Evolutionary conservation across 106 monocot genomes (phyloP).

Genomic region (Gastrodia elata): DNA sequence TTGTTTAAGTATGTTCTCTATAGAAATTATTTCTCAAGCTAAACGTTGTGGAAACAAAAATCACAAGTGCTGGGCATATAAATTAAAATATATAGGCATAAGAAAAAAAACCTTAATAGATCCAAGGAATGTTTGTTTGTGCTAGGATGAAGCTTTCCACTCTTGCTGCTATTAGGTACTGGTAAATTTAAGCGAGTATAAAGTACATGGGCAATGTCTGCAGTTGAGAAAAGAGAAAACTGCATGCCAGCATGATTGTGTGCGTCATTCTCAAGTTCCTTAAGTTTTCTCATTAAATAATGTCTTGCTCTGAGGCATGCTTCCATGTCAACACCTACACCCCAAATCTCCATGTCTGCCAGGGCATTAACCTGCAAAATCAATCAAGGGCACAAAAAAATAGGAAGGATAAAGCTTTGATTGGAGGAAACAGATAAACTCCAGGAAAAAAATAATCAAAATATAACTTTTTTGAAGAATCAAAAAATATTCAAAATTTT

Average conservation of each 20-base stretch:
- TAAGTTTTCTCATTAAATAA: constrained; percentile 63
- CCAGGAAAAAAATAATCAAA: not conserved
- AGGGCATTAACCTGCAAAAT: constrained; percentile 64
- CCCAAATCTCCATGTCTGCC: constrained; percentile 91
- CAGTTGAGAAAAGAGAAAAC: constrained; percentile 81
- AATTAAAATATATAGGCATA: not conserved
- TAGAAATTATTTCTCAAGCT: not conserved
- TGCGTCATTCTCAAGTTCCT: constrained; percentile 87
- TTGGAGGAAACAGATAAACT: not conserved
- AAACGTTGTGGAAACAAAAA: not conserved
- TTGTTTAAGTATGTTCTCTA: not conserved
- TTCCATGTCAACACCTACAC: constrained; percentile 90
- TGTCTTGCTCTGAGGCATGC: constrained; percentile 71
- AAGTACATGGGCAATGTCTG: constrained; percentile 83
- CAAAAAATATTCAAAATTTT: not conserved
- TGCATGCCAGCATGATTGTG: constrained; percentile 58
- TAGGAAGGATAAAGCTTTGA: not conserved
- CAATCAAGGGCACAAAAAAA: not conserved
- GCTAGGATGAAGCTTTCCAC: constrained; percentile 89
- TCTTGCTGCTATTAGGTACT: constrained; percentile 51
- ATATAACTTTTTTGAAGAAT: not conserved
- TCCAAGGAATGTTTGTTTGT: constrained; percentile 82
- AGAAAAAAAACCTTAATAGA: constrained; percentile 51
- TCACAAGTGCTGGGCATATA: not conserved
- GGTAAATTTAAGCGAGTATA: constrained; percentile 75